These are phyloP conservation scores for Apiospora sp. DNA, from an alignment of 2,329 filamentous ascomycete genomes.

Conservation along the genomic window DNA sequence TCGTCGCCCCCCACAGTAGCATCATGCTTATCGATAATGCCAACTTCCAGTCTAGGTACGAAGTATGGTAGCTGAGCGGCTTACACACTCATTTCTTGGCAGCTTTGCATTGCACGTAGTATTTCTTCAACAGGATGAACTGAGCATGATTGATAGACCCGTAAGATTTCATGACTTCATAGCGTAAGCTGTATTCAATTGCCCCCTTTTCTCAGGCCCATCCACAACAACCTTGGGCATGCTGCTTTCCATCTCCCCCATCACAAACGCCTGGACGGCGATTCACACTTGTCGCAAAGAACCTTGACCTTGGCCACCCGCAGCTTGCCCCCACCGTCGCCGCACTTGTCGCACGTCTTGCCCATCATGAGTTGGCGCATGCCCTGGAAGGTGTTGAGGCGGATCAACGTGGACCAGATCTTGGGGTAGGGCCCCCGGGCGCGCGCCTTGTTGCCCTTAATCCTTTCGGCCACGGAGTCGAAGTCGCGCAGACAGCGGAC, in stretches of 20 bases:
- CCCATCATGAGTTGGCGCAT: conserved; percentile 31
- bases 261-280: neutral
- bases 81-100: neutral
- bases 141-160: neutral
- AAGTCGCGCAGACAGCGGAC: conserved; percentile 29
- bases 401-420: conserved; percentile 31
- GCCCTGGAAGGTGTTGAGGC: conserved; percentile 31
- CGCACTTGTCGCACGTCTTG: conserved; percentile 32
- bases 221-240: neutral
- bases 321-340: conserved; percentile 28
- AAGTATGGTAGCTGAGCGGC: neutral
- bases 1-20: neutral
- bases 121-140: neutral
- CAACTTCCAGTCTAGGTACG: neutral
- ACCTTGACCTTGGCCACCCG: conserved; percentile 33
- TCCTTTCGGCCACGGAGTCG: conserved; percentile 29
- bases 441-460: conserved; percentile 30
- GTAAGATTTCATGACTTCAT: neutral
- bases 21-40: neutral
- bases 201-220: neutral
- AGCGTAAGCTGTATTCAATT: neutral
- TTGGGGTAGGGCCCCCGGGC: conserved; percentile 30
- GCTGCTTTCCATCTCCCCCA: neutral
- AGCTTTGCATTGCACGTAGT: neutral
- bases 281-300: conserved; percentile 32